These are phyloP conservation scores for Pythium oligandrum DNA, from an alignment of 352 stramenopile species.

Conservation along the genomic window DNA sequence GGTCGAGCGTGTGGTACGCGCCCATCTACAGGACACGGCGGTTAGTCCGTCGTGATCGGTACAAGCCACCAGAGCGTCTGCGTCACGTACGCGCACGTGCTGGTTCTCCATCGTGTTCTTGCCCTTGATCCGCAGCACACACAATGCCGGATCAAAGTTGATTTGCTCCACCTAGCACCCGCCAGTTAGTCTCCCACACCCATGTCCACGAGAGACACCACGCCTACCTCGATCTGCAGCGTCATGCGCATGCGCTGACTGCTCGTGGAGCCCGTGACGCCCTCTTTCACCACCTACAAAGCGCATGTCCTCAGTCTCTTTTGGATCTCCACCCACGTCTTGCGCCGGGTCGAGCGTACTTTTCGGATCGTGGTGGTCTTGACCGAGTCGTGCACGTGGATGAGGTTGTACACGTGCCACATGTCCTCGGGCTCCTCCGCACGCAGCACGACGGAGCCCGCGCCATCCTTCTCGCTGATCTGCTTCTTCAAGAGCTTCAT, in stretches of 20 bases:
- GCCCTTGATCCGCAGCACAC: slow-evolving; percentile 92
- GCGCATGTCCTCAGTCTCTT: not conserved
- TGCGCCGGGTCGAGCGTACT: slow-evolving; percentile 33
- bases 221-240: slow-evolving; percentile 87
- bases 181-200: not conserved
- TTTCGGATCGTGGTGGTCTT: slow-evolving; percentile 97
- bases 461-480: slow-evolving; percentile 94
- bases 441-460: slow-evolving; percentile 88
- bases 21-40: slow-evolving; percentile 65
- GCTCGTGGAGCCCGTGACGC: slow-evolving; percentile 92
- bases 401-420: slow-evolving; percentile 99
- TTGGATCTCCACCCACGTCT: no score
- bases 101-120: slow-evolving; percentile 93
- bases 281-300: slow-evolving; percentile 91
- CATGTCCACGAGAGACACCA: slow-evolving; percentile 4
- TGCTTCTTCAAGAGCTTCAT: slow-evolving; percentile 93
- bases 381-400: slow-evolving; percentile 92
- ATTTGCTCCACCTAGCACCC: slow-evolving; percentile 88
- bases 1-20: slow-evolving; percentile 96
- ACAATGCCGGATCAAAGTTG: slow-evolving; percentile 95
- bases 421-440: slow-evolving; percentile 97
- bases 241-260: slow-evolving; percentile 94
- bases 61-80: no score
- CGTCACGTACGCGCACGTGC: slow-evolving; percentile 85
- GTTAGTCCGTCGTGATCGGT: no score